Conservation (phyloP, 1,284 basidiomycete genomes). For the Cryptococcus sp. region DNA sequence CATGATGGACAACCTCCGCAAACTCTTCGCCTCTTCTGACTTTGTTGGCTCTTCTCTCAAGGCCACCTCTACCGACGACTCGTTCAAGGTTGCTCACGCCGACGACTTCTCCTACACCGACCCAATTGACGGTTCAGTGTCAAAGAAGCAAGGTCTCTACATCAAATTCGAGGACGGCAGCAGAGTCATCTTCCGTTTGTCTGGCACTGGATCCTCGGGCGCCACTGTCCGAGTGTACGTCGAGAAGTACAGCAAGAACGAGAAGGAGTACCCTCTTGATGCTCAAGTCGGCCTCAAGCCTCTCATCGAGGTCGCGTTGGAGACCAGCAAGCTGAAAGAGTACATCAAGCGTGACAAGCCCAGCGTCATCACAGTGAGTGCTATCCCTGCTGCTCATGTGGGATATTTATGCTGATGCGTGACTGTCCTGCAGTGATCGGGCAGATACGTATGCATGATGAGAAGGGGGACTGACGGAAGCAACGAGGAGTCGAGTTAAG, state of each 20-base stretch:
- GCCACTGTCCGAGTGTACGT: conserved; percentile 92
- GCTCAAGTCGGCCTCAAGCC: conserved; percentile 90
- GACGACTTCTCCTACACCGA: conserved; percentile 96
- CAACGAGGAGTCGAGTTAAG: too few relatives aligned
- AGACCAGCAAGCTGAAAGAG: conserved; percentile 79
- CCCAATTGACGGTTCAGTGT: conserved; percentile 91
- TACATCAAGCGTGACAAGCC: conserved; percentile 85
- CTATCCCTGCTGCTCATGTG: not conserved
- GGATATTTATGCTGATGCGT: not conserved
- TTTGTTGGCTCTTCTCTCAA: conserved; percentile 69
- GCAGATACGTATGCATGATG: not conserved
- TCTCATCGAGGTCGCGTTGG: conserved; percentile 90
- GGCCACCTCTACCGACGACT: conserved; percentile 65
- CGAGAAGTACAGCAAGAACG: conserved; percentile 86
- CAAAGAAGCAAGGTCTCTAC: conserved; percentile 94
- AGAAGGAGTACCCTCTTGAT: conserved; percentile 69
- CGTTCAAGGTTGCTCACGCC: conserved; percentile 76
- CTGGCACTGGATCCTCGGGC: conserved; percentile 92
- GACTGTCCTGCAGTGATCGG: not conserved
- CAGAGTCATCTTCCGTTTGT: conserved; percentile 91
- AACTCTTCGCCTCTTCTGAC: conserved; percentile 66
- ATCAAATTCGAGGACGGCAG: conserved; percentile 88
- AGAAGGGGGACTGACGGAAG: not conserved
- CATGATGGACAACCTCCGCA: conserved; percentile 77
- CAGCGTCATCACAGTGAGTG: conserved; percentile 88